Evolutionary conservation across 2,329 filamentous ascomycete genomes (phyloP), one percentile per base, ranked within the genome.

Genomic region (Pyrenophora seminiperda): DNA sequence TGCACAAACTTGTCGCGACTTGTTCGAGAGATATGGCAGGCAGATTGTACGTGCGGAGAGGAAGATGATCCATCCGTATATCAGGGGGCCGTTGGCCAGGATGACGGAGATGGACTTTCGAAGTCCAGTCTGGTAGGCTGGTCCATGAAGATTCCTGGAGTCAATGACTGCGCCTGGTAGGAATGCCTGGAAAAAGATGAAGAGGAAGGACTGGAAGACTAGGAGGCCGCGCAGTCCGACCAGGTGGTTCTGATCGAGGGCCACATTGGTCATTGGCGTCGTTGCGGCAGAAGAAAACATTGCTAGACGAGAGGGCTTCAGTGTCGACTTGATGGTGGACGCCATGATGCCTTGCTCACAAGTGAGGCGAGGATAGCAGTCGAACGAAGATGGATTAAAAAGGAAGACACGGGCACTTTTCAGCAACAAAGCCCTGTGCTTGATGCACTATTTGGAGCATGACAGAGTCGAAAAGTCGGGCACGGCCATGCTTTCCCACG

Each of bases 31-130:
- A 47, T 77, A 80, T 3, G 74, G 74, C 2, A 79, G 65, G 27
- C 68, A 71, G 18, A 76, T 70, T 9, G 73, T 73, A 9, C 78
- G 73, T 5, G 75, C 76, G 3, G 76, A 78, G 15, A 80, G 65
- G 18, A 78, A 66, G 52, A 80, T 73, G 60, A 79, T 71, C 64
- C 72, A 75, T 17, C 74, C 75, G 62, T 76, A 76, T 43, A 80
- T 73, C 49, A 79, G 63, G 24, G 71, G 70, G 27, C 74, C 67
- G 52, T 79, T 78, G 74, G 75, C 78, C 49, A 78, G 72, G 3
- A 79, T 61, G 11, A 78, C 73, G 0, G 74, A 75, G 32, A 80
- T 65, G 2, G 75, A 70, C 48, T 79, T 76, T 40, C 77, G 73
- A 22, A 80, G 58, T 20, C 77, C 59, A 13, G 66, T 58, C 58